These are phyloP conservation scores for Cucumis melo DNA, from an alignment of 306 rosid species.

Conservation along the genomic window DNA sequence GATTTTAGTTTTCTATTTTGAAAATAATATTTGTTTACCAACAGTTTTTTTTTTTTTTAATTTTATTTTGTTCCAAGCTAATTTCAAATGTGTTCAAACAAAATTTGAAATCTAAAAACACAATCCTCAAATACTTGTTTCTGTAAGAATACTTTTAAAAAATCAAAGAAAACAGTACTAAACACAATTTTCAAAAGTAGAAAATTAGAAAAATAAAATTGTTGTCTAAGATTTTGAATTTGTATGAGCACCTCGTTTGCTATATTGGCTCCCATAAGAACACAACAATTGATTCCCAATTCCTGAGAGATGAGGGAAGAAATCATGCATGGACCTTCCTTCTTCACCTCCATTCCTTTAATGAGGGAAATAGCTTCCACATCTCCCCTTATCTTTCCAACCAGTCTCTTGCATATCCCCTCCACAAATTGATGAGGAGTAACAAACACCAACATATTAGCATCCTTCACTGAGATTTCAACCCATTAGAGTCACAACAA, in stretches of 20 bases:
- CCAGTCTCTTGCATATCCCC: constrained; percentile 60
- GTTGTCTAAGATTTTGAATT: background rate
- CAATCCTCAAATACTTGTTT: background rate
- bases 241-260: constrained; percentile 54
- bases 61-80: background rate
- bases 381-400: constrained; percentile 47
- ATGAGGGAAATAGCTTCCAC: constrained; percentile 78
- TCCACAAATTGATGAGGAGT: constrained; percentile 92
- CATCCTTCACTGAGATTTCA: constrained; percentile 47
- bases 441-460: constrained; percentile 85
- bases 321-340: constrained; percentile 93
- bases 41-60: background rate
- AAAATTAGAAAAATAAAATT: no score
- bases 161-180: background rate
- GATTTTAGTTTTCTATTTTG: background rate
- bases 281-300: constrained; percentile 71
- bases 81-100: no score
- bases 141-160: background rate
- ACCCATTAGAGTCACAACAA: constrained; percentile 10
- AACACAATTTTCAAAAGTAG: no score
- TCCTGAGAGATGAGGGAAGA: constrained; percentile 57
- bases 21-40: background rate
- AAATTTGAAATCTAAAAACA: no score
- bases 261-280: constrained; percentile 88
- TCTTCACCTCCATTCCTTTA: constrained; percentile 94